Conservation (phyloP, 768 basidiomycete species). For the Pleurotus giganteus region DNA sequence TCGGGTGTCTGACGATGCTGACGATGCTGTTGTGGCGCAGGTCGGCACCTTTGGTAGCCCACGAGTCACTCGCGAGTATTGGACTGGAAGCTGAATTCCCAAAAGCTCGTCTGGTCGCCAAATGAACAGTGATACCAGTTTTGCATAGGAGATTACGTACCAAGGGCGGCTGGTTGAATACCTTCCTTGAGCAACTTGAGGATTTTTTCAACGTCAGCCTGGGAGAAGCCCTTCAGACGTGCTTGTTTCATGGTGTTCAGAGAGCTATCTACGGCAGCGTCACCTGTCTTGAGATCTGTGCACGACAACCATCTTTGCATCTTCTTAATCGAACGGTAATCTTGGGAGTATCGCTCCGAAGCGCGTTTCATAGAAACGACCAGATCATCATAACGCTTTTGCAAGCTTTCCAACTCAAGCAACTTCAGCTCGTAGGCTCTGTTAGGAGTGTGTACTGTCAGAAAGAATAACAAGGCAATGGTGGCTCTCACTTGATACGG, state of each 20-base stretch:
- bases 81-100: neutral
- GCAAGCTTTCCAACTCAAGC: conserved; percentile 31
- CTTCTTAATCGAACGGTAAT: conserved; percentile 52
- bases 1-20: neutral
- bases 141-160: neutral
- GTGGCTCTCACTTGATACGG: conserved; percentile 11
- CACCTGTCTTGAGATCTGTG: neutral
- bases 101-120: neutral
- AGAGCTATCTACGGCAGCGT: conserved; percentile 34
- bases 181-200: conserved; percentile 20
- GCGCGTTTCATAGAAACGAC: conserved; percentile 41
- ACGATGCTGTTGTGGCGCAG: neutral
- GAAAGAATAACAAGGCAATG: neutral
- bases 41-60: neutral
- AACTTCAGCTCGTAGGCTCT: conserved; percentile 8
- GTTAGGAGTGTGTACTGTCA: neutral
- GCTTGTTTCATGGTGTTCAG: conserved; percentile 20
- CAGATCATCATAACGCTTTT: conserved; percentile 44
- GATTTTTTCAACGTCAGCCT: conserved; percentile 15
- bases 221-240: conserved; percentile 6
- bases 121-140: neutral
- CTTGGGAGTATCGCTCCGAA: conserved; percentile 43
- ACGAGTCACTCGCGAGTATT: neutral
- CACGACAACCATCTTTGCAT: conserved; percentile 26
- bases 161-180: conserved; percentile 11